These are phyloP conservation scores for Phytophthora syringae DNA, from an alignment of 352 stramenopile species.

Conservation along the genomic window DNA sequence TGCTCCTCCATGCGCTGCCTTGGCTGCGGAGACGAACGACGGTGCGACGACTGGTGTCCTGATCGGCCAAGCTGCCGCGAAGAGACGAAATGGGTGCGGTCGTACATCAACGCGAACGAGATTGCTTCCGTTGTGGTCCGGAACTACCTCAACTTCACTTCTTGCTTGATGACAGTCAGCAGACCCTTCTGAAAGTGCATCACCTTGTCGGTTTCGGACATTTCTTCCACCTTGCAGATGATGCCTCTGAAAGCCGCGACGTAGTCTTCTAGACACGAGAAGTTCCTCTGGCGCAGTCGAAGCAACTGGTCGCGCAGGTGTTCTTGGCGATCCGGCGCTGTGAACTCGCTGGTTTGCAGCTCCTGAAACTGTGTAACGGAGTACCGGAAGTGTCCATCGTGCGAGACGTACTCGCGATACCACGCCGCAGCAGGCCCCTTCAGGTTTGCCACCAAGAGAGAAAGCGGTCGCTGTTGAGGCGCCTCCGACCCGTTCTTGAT, in stretches of 20 bases:
- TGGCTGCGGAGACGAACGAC: neutral
- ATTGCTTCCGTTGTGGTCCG: slow-evolving; percentile 1
- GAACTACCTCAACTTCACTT: slow-evolving; percentile 22
- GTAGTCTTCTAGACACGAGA: slow-evolving; percentile 16
- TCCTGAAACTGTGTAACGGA: slow-evolving; percentile 14
- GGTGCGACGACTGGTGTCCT: neutral
- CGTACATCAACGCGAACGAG: slow-evolving; percentile 16
- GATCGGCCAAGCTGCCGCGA: neutral
- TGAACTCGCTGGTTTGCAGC: slow-evolving; percentile 17
- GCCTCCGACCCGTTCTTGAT: slow-evolving; percentile 1
- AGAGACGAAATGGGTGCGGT: slow-evolving; percentile 4
- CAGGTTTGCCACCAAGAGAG: slow-evolving; percentile 6
- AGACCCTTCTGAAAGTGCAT: slow-evolving; percentile 22
- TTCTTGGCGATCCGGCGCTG: slow-evolving; percentile 9
- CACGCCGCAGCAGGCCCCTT: slow-evolving; percentile 1
- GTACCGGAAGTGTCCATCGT: slow-evolving; percentile 11
- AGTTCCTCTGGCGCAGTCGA: slow-evolving; percentile 8
- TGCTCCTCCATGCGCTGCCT: neutral
- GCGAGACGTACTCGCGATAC: slow-evolving; percentile 5
- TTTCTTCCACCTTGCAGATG: slow-evolving; percentile 16
- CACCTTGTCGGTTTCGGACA: slow-evolving; percentile 15
- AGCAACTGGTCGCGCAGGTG: slow-evolving; percentile 11
- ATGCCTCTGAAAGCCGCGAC: slow-evolving; percentile 2
- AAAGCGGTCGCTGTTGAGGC: slow-evolving; percentile 8
- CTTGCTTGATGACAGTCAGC: slow-evolving; percentile 12